Conservation (phyloP, 371 early-diverging fungal genomes). For the Apophysomyces ossiformis region DNA sequence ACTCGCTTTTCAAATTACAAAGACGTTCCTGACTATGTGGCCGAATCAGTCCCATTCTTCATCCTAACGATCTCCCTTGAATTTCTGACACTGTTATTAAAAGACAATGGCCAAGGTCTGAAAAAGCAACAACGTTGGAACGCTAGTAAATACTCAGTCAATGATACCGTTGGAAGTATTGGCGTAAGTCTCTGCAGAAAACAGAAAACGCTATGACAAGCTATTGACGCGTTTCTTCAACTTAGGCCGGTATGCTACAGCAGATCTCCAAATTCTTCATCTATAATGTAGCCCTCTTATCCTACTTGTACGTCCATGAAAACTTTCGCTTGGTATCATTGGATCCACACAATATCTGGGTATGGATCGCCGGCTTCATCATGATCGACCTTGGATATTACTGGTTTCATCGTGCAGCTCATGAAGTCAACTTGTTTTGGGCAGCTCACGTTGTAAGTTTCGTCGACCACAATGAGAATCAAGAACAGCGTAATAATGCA, state of each 20-base stretch:
- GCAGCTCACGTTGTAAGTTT: conserved; percentile 55
- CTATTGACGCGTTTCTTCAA: neutral
- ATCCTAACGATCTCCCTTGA: conserved; percentile 50
- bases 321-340: conserved; percentile 46
- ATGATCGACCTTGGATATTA: conserved; percentile 57
- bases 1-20: conserved; percentile 37
- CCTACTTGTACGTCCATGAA: conserved; percentile 55
- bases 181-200: conserved; percentile 24
- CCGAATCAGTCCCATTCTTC: conserved; percentile 57
- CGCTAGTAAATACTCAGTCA: conserved; percentile 50
- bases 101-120: conserved; percentile 38
- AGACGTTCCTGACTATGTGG: conserved; percentile 58
- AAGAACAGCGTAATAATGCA: conserved; percentile 1
- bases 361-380: conserved; percentile 58
- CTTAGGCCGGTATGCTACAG: conserved; percentile 53
- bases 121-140: conserved; percentile 40
- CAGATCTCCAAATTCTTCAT: conserved; percentile 56
- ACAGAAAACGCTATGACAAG: conserved; percentile 11
- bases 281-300: conserved; percentile 42
- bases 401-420: conserved; percentile 61
- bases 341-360: conserved; percentile 41
- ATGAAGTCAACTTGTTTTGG: conserved; percentile 63
- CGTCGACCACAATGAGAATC: neutral
- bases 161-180: conserved; percentile 53
- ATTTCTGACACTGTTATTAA: conserved; percentile 32